A percentile compares a stretch with the other conserved stretches of the same genome.
These are phyloP conservation scores for Lactifluus rugatus DNA, from an alignment of 768 basidiomycete genomes.

Conservation along the genomic window DNA sequence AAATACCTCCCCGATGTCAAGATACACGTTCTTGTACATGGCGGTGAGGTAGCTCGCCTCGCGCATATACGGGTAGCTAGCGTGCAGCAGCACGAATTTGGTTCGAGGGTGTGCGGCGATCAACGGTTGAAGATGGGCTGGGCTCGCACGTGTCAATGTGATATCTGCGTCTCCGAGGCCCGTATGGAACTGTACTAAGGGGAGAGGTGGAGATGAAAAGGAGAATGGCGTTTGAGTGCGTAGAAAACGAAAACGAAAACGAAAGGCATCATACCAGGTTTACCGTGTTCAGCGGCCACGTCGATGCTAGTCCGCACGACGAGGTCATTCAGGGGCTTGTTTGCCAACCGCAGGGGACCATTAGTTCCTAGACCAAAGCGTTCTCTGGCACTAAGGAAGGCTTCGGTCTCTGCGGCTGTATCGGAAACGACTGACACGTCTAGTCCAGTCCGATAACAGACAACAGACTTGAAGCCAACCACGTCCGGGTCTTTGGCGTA, in stretches of 20 bases:
- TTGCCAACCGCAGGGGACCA: conserved; percentile 40
- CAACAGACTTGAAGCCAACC: conserved; percentile 65
- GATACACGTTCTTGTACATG: conserved; percentile 55
- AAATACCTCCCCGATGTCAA: conserved; percentile 39
- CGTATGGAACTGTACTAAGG: conserved; percentile 84
- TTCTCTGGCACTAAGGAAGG: neutral
- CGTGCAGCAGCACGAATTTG: conserved; percentile 59
- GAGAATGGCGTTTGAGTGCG: neutral
- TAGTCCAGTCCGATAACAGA: conserved; percentile 71
- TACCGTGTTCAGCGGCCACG: conserved; percentile 41
- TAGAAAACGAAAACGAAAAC: neutral
- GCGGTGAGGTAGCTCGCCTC: conserved; percentile 70
- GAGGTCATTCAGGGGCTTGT: conserved; percentile 56
- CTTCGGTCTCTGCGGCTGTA: conserved; percentile 14
- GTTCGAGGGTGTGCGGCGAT: conserved; percentile 55
- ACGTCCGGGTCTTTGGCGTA: conserved; percentile 38
- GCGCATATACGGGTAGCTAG: conserved; percentile 71
- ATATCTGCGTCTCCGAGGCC: conserved; percentile 74
- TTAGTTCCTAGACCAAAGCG: conserved; percentile 25
- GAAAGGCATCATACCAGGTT: conserved; percentile 41
- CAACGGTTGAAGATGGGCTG: conserved; percentile 56
- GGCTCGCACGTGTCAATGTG: conserved; percentile 45
- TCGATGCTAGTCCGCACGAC: conserved; percentile 46
- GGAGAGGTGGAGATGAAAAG: too few species aligned
- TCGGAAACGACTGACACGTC: conserved; percentile 33